Base-by-base conservation (phyloP, 768 basidiomycete species). In the Favolaschia claudopus region DNA sequence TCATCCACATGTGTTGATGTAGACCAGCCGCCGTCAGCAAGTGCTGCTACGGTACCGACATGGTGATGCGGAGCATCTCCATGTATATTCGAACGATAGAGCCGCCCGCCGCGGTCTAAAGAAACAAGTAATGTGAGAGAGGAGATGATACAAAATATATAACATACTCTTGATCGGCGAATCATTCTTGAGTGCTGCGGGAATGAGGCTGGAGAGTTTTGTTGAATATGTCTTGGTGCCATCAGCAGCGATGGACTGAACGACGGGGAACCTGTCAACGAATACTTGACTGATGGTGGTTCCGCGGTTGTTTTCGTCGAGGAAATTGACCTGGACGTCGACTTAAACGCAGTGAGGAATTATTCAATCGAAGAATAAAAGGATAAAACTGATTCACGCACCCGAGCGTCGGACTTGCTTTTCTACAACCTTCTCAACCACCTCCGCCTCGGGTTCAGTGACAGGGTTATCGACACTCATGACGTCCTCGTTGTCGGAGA, bases 61-160 rank as follows among this genome's bases (percentile, higher is more conserved):
- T 55, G 44, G 20, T 46, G 54, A n/a, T 55, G 42, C 8, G 8
- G 5, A 5, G 44, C 12, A 4, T 43, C 54, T 10, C 25, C 28
- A n/a, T 46, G 38, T 4, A 43, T 49, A 14, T 25, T 25, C 7
- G 38, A 39, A 27, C 55, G 55, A 19, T 57, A 57, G 10, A 57
- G 25, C 5, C 38, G 46, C 1, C 55, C 55, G n/a, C 55, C 47
- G 20, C 20, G 17, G 1, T 36, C 55, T 57, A 24, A 32, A 39
- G 17, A 24, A 22, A 39, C 20, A n/a, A n/a, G n/a, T n/a, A n/a
- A n/a, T n/a, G n/a, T n/a, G n/a, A n/a, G n/a, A n/a, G n/a, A n/a
- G n/a, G 9, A 4, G 15, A n/a, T 4, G 12, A 15, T 2, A 40
- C 39, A 40, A 2, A 17, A 1, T 25, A 10, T n/a, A 10, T 5